Percentiles rank a stretch among this genome's conserved stretches.
These are phyloP conservation scores for Suillus bovinus DNA, from an alignment of 768 basidiomycete genomes.

Conservation along the genomic window DNA sequence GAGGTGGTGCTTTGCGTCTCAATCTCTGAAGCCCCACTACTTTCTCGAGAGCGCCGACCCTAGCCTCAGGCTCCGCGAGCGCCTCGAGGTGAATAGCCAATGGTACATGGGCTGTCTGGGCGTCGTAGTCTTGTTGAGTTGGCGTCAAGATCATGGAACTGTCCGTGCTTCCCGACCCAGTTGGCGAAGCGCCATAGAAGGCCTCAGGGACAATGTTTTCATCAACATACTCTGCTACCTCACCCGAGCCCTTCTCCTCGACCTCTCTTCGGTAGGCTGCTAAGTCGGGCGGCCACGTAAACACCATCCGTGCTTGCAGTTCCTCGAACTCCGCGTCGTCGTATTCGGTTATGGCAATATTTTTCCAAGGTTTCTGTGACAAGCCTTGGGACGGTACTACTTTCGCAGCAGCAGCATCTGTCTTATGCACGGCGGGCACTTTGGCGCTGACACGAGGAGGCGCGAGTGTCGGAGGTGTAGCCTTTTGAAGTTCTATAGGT, in stretches of 20 bases:
- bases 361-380: slow-evolving; percentile 30
- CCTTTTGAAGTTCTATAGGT: slow-evolving; percentile 15
- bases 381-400: not conserved
- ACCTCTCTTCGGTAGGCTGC: not conserved
- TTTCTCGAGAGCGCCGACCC: slow-evolving; percentile 5
- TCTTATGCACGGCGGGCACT: not conserved
- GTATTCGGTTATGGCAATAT: slow-evolving; percentile 27
- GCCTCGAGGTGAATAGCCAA: not conserved
- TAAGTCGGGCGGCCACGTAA: slow-evolving; percentile 26
- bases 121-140: not conserved
- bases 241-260: not conserved
- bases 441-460: not conserved
- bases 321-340: slow-evolving; percentile 25
- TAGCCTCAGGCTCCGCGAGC: not conserved
- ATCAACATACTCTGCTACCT: not conserved
- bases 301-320: slow-evolving; percentile 10
- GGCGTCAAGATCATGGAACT: slow-evolving; percentile 12
- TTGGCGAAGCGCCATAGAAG: slow-evolving; percentile 17
- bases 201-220: slow-evolving; percentile 12
- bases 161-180: slow-evolving; percentile 8
- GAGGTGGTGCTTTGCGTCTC: slow-evolving; percentile 9
- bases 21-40: slow-evolving; percentile 11
- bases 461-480: not conserved
- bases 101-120: not conserved
- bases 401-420: slow-evolving; percentile 8